Conservation (phyloP, 371 early-diverging fungal species). For the Entomophthora muscae region DNA sequence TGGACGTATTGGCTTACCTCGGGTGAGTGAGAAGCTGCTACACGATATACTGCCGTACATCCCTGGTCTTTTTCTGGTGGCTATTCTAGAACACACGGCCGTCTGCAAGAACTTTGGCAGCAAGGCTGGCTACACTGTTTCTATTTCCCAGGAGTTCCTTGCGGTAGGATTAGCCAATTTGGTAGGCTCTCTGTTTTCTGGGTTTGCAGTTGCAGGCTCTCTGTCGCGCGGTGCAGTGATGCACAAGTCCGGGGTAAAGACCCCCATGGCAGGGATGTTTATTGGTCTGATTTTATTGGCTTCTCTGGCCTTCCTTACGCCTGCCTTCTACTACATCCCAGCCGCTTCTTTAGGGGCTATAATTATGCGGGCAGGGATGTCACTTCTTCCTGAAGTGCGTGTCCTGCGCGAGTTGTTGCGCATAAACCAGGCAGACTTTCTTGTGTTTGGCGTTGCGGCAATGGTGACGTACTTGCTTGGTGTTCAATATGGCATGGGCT, state of each 20-base stretch:
- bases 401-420: slow-evolving; percentile 12
- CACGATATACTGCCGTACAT: too few species aligned
- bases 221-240: slow-evolving; percentile 73
- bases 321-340: too few species aligned
- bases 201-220: too few species aligned
- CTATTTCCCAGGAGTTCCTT: too few species aligned
- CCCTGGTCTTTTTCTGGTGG: slow-evolving; percentile 45
- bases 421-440: slow-evolving; percentile 22
- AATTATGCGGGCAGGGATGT: slow-evolving; percentile 42
- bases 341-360: too few species aligned
- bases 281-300: slow-evolving; percentile 49
- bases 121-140: too few species aligned
- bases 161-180: slow-evolving; percentile 71
- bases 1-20: slow-evolving; percentile 30
- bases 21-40: slow-evolving; percentile 20
- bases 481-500: slow-evolving; percentile 49
- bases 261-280: slow-evolving; percentile 57
- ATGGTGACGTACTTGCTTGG: slow-evolving; percentile 42
- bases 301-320: slow-evolving; percentile 48
- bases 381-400: slow-evolving; percentile 9
- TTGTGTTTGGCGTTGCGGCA: slow-evolving; percentile 27
- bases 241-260: slow-evolving; percentile 50
- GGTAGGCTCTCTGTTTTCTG: slow-evolving; percentile 59
- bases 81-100: slow-evolving; percentile 70
- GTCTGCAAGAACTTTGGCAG: too few species aligned